Evolutionary conservation across 164 flowering plant species (phyloP), one percentile per base, ranked within the genome.

Genomic region (Nelumbo lutea): DNA sequence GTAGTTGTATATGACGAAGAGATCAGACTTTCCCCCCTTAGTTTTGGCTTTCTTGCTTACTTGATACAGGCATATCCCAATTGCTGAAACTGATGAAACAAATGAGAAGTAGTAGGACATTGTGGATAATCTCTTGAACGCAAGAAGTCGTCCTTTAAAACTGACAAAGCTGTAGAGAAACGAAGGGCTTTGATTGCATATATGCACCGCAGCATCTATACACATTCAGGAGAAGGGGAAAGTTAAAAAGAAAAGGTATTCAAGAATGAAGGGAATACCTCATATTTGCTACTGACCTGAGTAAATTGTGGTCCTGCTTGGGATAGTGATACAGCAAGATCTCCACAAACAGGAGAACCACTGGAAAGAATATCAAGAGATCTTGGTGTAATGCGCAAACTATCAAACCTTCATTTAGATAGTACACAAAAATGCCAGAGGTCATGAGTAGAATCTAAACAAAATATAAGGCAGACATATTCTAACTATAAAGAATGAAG

Each of bases 291-390:
- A 15, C 74, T 70, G 70, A 92, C 99, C 90, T 95, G 99, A 47
- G 98, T 91, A 76, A 96, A 96, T 81, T 96, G 99, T 58, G 98
- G 96, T 62, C 99, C 94, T 42, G 98, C 85, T 82, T 96, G 99
- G 48, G 99, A 91, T 71, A 96, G 75, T 78, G 99, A 83, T 62
- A 96, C 96, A 65, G 99, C 97, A 77, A 96, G 97, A 81, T 93
- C 97, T 71, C 99, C 99, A 83, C 98, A 96, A 70, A 93, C 89
- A 59, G 99, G 97, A 76, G 99, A 79, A 72, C 98, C 97, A 79
- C 81, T 82, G 51, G 98, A 87, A 69, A 96, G 97, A 79, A 96
- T 88, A 70, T 96, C 97, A 70, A 96, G 97, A 68, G 99, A 96
- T 83, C 98, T 86, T 69, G 99, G 98, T 73, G 98, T 90, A 45